A percentile compares a stretch with the other conserved stretches of the same genome.
Conservation (phyloP, 75 land plant species). For the Pinus taeda region DNA sequence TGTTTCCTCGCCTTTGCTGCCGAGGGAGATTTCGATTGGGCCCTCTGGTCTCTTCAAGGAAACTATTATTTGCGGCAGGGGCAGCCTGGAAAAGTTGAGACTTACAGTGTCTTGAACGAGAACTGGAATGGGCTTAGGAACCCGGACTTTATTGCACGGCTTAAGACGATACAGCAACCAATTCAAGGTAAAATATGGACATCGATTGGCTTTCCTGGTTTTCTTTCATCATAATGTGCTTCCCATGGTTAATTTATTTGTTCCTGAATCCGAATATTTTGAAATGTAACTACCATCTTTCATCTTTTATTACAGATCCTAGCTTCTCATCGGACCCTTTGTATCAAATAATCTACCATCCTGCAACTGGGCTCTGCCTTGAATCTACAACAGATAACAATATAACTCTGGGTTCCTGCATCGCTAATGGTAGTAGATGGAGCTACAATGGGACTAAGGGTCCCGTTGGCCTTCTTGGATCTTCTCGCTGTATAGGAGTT, state of each 20-base stretch:
- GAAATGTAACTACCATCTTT: not conserved
- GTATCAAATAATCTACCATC: too few species aligned
- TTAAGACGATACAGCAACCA: not conserved
- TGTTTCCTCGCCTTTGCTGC: slow-evolving; percentile 38
- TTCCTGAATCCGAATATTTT: too few species aligned
- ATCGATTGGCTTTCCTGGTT: not conserved
- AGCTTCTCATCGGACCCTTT: too few species aligned
- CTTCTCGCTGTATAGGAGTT: too few species aligned
- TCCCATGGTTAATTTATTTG: not conserved
- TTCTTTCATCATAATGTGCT: not conserved
- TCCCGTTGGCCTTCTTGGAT: too few species aligned
- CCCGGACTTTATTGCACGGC: not conserved
- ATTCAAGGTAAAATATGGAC: not conserved
- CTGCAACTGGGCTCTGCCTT: too few species aligned
- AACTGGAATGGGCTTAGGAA: not conserved
- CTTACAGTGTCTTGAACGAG: slow-evolving; percentile 1
- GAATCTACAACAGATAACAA: too few species aligned
- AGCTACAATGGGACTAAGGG: too few species aligned
- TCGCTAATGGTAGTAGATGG: too few species aligned
- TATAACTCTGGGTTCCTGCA: too few species aligned
- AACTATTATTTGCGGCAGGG: slow-evolving; percentile 30
- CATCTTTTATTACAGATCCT: too few species aligned
- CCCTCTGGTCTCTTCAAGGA: slow-evolving; percentile 43
- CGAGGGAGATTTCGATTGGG: slow-evolving; percentile 48
- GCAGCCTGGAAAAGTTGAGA: not conserved